A percentile compares a stretch with the other conserved stretches of the same genome.
phyloP scores from a whole-genome alignment of 2,329 filamentous ascomycete genomes.

The Cytospora piceae region DNA sequence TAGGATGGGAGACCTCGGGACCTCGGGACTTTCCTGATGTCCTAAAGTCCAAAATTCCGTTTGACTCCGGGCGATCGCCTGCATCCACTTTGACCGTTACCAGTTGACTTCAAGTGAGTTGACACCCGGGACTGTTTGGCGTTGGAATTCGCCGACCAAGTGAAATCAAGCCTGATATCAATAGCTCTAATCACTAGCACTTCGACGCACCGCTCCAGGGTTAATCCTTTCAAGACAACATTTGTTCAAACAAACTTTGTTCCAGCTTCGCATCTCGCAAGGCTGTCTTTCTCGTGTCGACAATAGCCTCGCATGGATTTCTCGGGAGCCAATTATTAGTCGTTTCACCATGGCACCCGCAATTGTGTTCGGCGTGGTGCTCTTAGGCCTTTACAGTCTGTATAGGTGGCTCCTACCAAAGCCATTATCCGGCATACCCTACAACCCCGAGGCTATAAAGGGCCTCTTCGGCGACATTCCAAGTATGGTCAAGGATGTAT shows the following conservation, averaged over 20 bases:
- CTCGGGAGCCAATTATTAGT: not conserved
- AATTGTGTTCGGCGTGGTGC: not conserved
- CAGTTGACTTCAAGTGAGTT: too few species aligned
- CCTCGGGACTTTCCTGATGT: too few species aligned
- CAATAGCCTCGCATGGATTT: not conserved
- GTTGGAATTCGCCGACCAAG: not conserved
- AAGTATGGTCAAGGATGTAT: slow-evolving; percentile 21
- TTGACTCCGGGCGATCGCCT: too few species aligned
- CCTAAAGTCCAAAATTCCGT: too few species aligned
- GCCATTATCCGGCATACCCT: slow-evolving; percentile 39
- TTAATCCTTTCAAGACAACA: not conserved
- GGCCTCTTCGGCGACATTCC: slow-evolving; percentile 35
- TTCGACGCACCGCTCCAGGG: not conserved
- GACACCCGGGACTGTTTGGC: not conserved
- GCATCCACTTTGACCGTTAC: too few species aligned
- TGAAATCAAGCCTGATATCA: not conserved
- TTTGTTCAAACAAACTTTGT: not conserved
- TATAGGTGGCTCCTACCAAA: slow-evolving; percentile 33
- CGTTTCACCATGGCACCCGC: not conserved
- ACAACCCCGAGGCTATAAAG: slow-evolving; percentile 32
- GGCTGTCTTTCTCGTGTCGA: not conserved
- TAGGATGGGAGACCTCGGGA: too few species aligned
- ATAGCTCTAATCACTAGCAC: not conserved
- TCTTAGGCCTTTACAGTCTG: slow-evolving; percentile 17
- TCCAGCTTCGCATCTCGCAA: not conserved